These are phyloP conservation scores for Apiospora sp. DNA, from an alignment of 2,329 filamentous ascomycete genomes.

Conservation along the genomic window DNA sequence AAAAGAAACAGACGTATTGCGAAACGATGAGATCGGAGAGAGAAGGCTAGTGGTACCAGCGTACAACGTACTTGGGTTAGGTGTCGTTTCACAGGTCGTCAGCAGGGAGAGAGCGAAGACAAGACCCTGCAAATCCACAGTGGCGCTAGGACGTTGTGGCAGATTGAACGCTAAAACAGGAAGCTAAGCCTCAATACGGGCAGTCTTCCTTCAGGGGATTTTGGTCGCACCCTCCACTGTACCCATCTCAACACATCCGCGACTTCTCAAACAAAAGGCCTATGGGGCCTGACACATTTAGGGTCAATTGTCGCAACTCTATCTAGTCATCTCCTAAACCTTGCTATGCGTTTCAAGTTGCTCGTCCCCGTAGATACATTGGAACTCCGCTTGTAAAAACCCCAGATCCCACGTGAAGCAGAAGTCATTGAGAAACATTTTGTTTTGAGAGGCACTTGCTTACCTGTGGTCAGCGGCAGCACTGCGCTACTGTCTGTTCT, in stretches of 20 bases:
- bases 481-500: background rate
- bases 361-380: background rate
- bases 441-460: too few relatives aligned
- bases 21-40: constrained; percentile 1
- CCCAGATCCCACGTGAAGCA: background rate
- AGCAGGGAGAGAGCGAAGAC: background rate
- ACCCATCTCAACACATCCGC: constrained; percentile 13
- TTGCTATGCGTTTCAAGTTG: constrained; percentile 12
- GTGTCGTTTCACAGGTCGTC: constrained; percentile 19
- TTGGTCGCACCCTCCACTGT: background rate
- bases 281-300: constrained; percentile 9
- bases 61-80: constrained; percentile 19
- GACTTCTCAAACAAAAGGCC: background rate
- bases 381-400: background rate
- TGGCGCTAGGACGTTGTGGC: constrained; percentile 17
- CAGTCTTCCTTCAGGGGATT: background rate
- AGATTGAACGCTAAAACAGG: constrained; percentile 1
- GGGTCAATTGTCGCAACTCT: constrained; percentile 6
- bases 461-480: background rate
- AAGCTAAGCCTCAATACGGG: constrained; percentile 7
- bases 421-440: background rate
- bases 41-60: background rate
- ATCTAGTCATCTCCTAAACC: background rate
- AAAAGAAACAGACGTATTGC: constrained; percentile 8
- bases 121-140: constrained; percentile 1